Evolutionary conservation across 805 yeast genomes (phyloP).

Genomic region (Diddensiella transvaalensis): DNA sequence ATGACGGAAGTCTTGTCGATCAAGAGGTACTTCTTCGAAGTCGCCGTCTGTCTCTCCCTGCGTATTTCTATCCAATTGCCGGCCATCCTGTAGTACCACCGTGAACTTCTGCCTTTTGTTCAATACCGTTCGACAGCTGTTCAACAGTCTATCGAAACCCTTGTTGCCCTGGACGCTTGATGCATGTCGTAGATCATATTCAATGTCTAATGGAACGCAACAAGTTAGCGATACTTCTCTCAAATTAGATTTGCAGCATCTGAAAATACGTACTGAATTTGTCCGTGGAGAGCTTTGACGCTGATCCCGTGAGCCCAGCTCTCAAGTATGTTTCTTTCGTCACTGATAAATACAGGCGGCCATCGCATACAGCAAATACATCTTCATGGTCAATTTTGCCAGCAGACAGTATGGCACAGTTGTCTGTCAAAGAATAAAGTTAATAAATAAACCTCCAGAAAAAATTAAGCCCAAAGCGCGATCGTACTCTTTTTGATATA

Average conservation of each 20-base stretch:
- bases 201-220: too few relatives aligned
- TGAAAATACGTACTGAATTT: conserved; percentile 2
- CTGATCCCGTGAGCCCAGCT: conserved; percentile 36
- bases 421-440: not conserved
- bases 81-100: not conserved
- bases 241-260: too few relatives aligned
- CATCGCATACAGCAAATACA: conserved; percentile 30
- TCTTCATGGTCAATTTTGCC: conserved; percentile 34
- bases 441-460: too few relatives aligned
- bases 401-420: conserved; percentile 15
- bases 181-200: conserved; percentile 15
- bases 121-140: conserved; percentile 22
- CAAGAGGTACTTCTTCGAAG: not conserved
- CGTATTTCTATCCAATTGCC: not conserved
- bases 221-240: too few relatives aligned
- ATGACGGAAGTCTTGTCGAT: not conserved
- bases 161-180: conserved; percentile 9
- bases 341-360: conserved; percentile 31
- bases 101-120: conserved; percentile 5
- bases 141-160: conserved; percentile 20
- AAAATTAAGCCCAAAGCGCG: too few relatives aligned
- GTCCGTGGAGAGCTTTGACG: conserved; percentile 21
- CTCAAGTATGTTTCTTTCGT: conserved; percentile 31
- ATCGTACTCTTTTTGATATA: conserved; percentile 4
- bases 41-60: not conserved